Evolutionary conservation across 441 rosid species (phyloP).

Genomic region (Erysimum cheiri): DNA sequence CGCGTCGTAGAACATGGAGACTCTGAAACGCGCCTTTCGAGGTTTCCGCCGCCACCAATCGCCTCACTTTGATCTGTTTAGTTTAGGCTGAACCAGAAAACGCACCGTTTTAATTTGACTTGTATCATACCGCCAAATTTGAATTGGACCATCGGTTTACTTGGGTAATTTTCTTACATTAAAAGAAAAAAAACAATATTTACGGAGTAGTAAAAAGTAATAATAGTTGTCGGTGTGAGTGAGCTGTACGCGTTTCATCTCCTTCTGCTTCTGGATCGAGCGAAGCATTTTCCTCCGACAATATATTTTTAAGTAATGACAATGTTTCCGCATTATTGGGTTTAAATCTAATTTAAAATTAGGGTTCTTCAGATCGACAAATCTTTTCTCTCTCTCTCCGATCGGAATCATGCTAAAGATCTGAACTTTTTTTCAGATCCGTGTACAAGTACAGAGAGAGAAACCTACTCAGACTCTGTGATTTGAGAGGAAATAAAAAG

Average conservation of each 20-base stretch:
- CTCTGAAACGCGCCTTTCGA: constrained; percentile 41
- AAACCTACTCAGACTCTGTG: constrained; percentile 5
- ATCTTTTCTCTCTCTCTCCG: constrained; percentile 22
- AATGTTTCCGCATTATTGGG: constrained; percentile 44
- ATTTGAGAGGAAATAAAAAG: no score
- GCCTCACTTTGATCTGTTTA: not conserved
- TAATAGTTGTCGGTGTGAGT: constrained; percentile 42
- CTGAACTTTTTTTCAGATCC: constrained; percentile 38
- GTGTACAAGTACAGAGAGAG: constrained; percentile 32
- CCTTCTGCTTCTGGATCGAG: constrained; percentile 39
- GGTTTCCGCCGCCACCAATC: constrained; percentile 30
- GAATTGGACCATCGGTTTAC: constrained; percentile 14
- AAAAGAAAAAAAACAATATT: not conserved
- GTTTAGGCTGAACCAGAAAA: constrained; percentile 5
- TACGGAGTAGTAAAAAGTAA: not conserved
- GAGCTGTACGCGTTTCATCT: constrained; percentile 44
- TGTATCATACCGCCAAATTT: constrained; percentile 8
- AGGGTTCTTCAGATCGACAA: constrained; percentile 44
- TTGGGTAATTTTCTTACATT: not conserved
- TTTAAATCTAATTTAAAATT: constrained; percentile 35
- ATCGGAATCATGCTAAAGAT: constrained; percentile 41
- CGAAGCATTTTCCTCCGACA: constrained; percentile 40
- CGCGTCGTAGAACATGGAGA: constrained; percentile 35
- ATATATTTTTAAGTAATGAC: constrained; percentile 37
- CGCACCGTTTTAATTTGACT: constrained; percentile 23